phyloP scores from a whole-genome alignment of 306 rosid genomes.

The Aeschynomene evenia region DNA sequence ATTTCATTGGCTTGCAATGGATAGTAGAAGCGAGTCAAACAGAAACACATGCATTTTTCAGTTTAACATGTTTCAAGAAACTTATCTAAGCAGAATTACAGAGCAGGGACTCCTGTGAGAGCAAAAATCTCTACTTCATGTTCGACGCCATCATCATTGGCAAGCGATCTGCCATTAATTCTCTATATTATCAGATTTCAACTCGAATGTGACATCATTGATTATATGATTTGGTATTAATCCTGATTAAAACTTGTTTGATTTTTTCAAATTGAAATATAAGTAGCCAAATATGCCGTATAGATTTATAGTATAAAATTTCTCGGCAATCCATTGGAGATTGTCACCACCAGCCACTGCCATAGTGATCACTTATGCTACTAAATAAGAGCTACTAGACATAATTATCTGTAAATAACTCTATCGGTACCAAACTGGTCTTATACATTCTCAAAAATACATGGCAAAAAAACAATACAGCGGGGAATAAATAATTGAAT shows the following conservation, averaged over 20 bases:
- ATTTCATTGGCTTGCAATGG: too few species aligned
- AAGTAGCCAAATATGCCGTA: neutral
- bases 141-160: neutral
- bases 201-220: neutral
- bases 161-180: neutral
- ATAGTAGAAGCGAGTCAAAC: too few species aligned
- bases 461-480: neutral
- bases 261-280: neutral
- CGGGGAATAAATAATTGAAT: conserved; percentile 31
- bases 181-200: neutral
- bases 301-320: neutral
- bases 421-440: conserved; percentile 1
- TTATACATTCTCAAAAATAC: conserved; percentile 21
- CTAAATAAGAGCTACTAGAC: neutral
- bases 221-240: too few species aligned
- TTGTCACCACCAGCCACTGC: neutral
- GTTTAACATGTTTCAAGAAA: too few species aligned
- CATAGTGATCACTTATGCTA: neutral
- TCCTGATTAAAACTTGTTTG: too few species aligned
- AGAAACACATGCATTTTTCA: too few species aligned
- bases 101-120: neutral
- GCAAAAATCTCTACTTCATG: neutral
- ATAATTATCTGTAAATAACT: neutral
- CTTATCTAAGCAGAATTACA: too few species aligned
- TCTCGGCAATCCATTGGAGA: neutral